Conservation (phyloP, 768 basidiomycete genomes). For the Termitomyces eurrhizus region DNA sequence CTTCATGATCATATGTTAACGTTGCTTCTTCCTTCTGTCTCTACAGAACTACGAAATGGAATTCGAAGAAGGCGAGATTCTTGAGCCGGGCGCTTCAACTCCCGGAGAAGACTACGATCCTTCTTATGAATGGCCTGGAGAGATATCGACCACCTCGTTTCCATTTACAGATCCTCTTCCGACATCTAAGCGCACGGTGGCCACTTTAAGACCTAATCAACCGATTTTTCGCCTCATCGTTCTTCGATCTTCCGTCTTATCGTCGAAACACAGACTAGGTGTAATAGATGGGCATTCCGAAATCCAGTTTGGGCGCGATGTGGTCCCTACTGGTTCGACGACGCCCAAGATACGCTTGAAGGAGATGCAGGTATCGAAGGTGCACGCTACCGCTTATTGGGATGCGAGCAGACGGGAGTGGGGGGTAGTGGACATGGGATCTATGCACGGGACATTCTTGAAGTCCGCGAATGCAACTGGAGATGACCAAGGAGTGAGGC, state of each 20-base stretch:
- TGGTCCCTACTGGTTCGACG: constrained; percentile 42
- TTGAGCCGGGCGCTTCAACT: constrained; percentile 13
- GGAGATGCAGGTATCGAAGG: constrained; percentile 81
- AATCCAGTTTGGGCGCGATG: constrained; percentile 73
- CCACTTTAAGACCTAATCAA: constrained; percentile 20
- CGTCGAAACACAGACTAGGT: constrained; percentile 40
- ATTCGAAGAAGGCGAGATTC: constrained; percentile 28
- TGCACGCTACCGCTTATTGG: constrained; percentile 76
- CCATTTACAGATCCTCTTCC: constrained; percentile 5
- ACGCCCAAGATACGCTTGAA: constrained; percentile 70
- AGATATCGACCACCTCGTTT: constrained; percentile 13
- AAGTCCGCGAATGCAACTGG: constrained; percentile 24
- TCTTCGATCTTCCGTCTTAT: constrained; percentile 55
- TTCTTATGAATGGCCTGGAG: constrained; percentile 59
- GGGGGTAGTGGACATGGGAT: constrained; percentile 82
- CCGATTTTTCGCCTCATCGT: constrained; percentile 49
- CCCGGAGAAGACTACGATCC: constrained; percentile 40
- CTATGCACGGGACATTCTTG: constrained; percentile 79
- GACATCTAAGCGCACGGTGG: constrained; percentile 6
- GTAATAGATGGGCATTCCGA: constrained; percentile 50
- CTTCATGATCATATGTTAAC: constrained; percentile 5
- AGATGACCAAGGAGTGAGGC: constrained; percentile 35
- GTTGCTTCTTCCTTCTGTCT: constrained; percentile 3
- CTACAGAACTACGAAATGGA: constrained; percentile 13
- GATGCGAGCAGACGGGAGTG: constrained; percentile 55